Percentiles rank a stretch among this genome's conserved stretches.
These are phyloP conservation scores for Haematococcus sp. DNA, from an alignment of 139 green algal species.

Conservation along the genomic window DNA sequence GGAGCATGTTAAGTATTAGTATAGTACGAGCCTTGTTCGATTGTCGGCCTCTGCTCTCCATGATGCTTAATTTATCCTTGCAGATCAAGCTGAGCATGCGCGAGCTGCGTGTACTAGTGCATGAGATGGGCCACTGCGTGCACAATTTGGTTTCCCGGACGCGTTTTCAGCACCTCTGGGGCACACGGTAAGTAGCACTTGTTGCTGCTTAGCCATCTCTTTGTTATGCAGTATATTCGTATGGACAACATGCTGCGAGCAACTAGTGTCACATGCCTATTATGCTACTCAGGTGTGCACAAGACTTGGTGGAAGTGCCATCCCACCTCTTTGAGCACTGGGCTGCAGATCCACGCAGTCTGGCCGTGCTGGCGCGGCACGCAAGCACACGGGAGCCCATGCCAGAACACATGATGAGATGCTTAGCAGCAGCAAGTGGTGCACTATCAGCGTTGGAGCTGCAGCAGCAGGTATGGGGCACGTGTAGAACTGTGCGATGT, in stretches of 20 bases:
- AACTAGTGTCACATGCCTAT: too few species aligned
- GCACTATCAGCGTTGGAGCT: conserved; percentile 61
- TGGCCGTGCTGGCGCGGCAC: conserved; percentile 38
- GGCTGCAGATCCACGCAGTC: conserved; percentile 39
- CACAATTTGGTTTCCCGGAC: conserved; percentile 83
- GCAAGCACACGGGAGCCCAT: conserved; percentile 9
- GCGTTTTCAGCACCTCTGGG: conserved; percentile 82
- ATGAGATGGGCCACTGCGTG: conserved; percentile 91
- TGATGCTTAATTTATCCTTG: too few species aligned
- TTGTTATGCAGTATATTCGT: too few species aligned
- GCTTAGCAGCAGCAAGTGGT: background rate
- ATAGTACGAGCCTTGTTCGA: too few species aligned
- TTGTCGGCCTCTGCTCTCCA: background rate
- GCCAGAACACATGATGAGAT: conserved; percentile 1
- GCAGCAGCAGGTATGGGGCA: conserved; percentile 54
- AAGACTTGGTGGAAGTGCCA: conserved; percentile 88
- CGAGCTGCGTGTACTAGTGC: conserved; percentile 79
- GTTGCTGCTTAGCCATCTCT: too few species aligned
- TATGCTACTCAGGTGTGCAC: conserved; percentile 68
- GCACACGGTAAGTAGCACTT: conserved; percentile 40
- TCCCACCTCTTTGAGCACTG: conserved; percentile 87
- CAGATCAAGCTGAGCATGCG: conserved; percentile 22
- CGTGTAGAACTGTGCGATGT: too few species aligned
- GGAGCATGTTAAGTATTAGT: too few species aligned
- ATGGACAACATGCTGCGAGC: too few species aligned